A percentile compares a stretch with the other conserved stretches of the same genome.
phyloP scores from a whole-genome alignment of 352 stramenopile species.

The Phytopythium kandeliae region DNA sequence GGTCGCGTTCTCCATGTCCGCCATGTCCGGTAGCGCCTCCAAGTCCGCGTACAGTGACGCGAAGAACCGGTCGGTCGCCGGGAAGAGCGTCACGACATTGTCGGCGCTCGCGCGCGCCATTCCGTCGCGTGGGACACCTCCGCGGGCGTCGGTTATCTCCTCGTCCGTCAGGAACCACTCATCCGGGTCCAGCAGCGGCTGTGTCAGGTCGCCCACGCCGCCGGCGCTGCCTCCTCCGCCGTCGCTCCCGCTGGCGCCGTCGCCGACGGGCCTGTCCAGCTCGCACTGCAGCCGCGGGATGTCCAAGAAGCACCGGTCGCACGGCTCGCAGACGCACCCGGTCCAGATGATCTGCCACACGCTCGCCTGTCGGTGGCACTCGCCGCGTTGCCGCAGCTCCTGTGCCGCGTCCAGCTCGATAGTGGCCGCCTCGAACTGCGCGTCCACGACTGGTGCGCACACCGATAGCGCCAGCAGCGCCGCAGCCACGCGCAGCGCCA shows the following conservation, averaged over 20 bases:
- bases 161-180: slow-evolving; percentile 52
- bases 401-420: neutral
- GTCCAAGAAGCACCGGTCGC: slow-evolving; percentile 30
- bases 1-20: slow-evolving; percentile 4
- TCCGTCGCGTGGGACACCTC: slow-evolving; percentile 28
- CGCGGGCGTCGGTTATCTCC: slow-evolving; percentile 37
- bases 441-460: neutral
- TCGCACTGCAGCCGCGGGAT: slow-evolving; percentile 14
- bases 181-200: slow-evolving; percentile 37
- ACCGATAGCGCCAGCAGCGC: slow-evolving; percentile 2
- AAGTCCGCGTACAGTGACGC: slow-evolving; percentile 32
- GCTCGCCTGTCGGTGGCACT: slow-evolving; percentile 14
- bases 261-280: neutral
- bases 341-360: slow-evolving; percentile 15
- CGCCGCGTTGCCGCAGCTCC: neutral
- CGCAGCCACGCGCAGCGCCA: neutral
- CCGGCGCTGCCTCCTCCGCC: slow-evolving; percentile 1
- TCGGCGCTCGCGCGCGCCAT: slow-evolving; percentile 21
- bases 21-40: slow-evolving; percentile 13
- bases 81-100: slow-evolving; percentile 40
- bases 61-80: slow-evolving; percentile 38
- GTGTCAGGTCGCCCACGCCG: slow-evolving; percentile 6
- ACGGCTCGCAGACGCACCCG: slow-evolving; percentile 32
- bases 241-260: neutral
- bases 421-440: slow-evolving; percentile 3